phyloP scores from a whole-genome alignment of 2,329 filamentous ascomycete genomes.

The Annulohypoxylon truncatum region DNA sequence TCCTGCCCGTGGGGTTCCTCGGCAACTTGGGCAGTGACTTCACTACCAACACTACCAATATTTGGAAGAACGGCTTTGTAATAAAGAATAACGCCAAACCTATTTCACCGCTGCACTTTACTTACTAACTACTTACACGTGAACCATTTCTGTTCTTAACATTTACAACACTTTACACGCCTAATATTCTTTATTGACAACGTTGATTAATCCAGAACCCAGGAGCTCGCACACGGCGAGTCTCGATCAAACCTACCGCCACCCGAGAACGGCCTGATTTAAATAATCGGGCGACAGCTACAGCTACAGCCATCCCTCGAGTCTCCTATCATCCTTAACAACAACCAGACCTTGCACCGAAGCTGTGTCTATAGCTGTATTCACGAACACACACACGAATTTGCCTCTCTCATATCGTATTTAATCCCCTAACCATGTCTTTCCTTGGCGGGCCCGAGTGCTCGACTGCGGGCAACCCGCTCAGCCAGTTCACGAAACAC shows the following conservation, averaged over 20 bases:
- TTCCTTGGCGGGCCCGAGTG: slow-evolving; percentile 92
- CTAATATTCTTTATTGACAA: background rate
- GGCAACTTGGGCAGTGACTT: slow-evolving; percentile 37
- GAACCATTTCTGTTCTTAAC: background rate
- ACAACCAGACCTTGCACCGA: background rate
- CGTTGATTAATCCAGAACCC: background rate
- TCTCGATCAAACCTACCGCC: background rate
- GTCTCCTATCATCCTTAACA: background rate
- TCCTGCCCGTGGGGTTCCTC: slow-evolving; percentile 23
- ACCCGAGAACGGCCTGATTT: slow-evolving; percentile 2
- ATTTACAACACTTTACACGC: background rate
- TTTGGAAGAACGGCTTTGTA: slow-evolving; percentile 29
- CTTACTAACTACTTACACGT: background rate
- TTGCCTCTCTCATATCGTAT: background rate
- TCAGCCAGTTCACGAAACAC: slow-evolving; percentile 97
- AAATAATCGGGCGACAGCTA: background rate
- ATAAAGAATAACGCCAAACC: slow-evolving; percentile 23
- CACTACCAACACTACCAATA: background rate
- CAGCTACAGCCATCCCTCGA: background rate
- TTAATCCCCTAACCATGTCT: slow-evolving; percentile 72
- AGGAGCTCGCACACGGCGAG: background rate
- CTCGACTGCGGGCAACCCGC: slow-evolving; percentile 93
- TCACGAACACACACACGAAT: background rate
- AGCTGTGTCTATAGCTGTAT: background rate
- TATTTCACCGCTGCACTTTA: background rate